These are phyloP conservation scores for Candida jianshihensis DNA, from an alignment of 805 yeast species.

Conservation along the genomic window DNA sequence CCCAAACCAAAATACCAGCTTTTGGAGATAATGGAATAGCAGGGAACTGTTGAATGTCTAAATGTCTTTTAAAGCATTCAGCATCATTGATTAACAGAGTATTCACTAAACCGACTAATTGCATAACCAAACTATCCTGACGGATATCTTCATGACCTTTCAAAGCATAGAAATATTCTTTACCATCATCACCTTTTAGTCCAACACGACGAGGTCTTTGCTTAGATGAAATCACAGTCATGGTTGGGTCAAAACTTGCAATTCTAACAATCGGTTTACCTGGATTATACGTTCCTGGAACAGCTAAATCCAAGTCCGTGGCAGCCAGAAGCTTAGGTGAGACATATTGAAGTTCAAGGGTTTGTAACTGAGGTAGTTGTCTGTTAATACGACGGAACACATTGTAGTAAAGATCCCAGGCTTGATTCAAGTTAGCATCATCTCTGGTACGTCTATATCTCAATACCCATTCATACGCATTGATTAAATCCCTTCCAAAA, in stretches of 20 bases:
- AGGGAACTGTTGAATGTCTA: slow-evolving; percentile 85
- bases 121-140: slow-evolving; percentile 97
- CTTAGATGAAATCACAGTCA: slow-evolving; percentile 86
- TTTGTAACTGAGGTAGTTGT: slow-evolving; percentile 80
- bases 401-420: slow-evolving; percentile 94
- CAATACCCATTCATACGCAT: slow-evolving; percentile 90
- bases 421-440: slow-evolving; percentile 84
- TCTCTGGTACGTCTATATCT: slow-evolving; percentile 83
- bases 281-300: slow-evolving; percentile 89
- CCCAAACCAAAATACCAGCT: slow-evolving; percentile 97
- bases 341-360: slow-evolving; percentile 85
- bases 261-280: slow-evolving; percentile 75
- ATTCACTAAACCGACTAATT: slow-evolving; percentile 90
- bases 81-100: slow-evolving; percentile 84
- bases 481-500: slow-evolving; percentile 86
- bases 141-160: slow-evolving; percentile 98
- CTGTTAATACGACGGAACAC: slow-evolving; percentile 88
- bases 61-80: slow-evolving; percentile 92
- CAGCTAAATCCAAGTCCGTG: slow-evolving; percentile 74
- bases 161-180: slow-evolving; percentile 70
- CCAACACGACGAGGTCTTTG: slow-evolving; percentile 89
- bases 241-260: slow-evolving; percentile 68
- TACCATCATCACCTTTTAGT: slow-evolving; percentile 86
- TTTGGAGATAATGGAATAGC: slow-evolving; percentile 96
- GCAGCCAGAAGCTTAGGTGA: slow-evolving; percentile 85